A percentile compares a stretch with the other conserved stretches of the same genome.
Conservation (phyloP, 2,329 filamentous ascomycete species). For the Fusarium sp. region DNA sequence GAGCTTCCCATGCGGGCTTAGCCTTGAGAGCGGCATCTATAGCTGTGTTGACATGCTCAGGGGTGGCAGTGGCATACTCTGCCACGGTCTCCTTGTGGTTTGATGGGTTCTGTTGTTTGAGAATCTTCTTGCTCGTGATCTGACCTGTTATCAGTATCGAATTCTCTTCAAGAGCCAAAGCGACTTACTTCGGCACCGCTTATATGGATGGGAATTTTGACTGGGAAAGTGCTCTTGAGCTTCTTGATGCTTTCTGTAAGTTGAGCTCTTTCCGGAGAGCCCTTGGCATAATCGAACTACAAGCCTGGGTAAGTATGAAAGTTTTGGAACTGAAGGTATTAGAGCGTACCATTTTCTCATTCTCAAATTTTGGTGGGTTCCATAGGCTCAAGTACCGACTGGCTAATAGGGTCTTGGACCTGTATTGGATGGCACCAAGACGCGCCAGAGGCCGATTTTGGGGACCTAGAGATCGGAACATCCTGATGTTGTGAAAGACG, state of each 20-base stretch:
- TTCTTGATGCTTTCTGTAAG: slow-evolving; percentile 31
- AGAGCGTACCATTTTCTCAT: slow-evolving; percentile 37
- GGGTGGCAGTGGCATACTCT: slow-evolving; percentile 33
- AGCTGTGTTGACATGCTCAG: slow-evolving; percentile 36
- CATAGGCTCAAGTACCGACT: slow-evolving; percentile 26
- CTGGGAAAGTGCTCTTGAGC: slow-evolving; percentile 31
- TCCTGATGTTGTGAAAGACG: neutral
- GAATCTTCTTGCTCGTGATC: slow-evolving; percentile 19
- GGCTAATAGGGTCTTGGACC: neutral
- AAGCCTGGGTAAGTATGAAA: neutral
- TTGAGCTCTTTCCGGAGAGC: slow-evolving; percentile 31
- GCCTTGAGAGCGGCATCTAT: slow-evolving; percentile 36
- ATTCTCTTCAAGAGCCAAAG: fast-evolving
- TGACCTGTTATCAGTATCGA: neutral
- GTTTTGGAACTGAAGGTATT: fast-evolving
- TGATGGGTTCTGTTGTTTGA: slow-evolving; percentile 36
- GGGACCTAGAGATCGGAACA: slow-evolving; percentile 29
- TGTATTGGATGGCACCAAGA: slow-evolving; percentile 1
- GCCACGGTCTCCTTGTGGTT: slow-evolving; percentile 31
- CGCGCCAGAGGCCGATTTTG: slow-evolving; percentile 15
- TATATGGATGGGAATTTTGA: slow-evolving; percentile 33
- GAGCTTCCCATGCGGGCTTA: slow-evolving; percentile 33
- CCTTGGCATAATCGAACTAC: slow-evolving; percentile 39
- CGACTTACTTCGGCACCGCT: slow-evolving; percentile 7
- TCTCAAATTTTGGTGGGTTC: slow-evolving; percentile 39